A percentile compares a stretch with the other conserved stretches of the same genome.
phyloP scores from a whole-genome alignment of 2,329 filamentous ascomycete species.

The Emmonsiellopsis sp. region DNA sequence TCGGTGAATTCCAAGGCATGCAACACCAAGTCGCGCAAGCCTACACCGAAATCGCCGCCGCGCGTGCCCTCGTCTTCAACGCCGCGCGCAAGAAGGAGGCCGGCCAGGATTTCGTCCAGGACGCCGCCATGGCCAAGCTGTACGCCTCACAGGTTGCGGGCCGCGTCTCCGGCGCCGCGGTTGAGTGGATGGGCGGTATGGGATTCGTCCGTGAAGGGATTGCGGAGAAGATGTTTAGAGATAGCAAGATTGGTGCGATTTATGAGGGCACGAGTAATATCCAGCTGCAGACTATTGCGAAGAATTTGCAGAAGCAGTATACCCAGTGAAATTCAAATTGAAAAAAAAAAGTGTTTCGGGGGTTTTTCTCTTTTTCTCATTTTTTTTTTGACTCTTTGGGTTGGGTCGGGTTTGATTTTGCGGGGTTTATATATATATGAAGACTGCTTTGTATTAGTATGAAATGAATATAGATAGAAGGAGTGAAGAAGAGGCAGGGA shows the following conservation, averaged over 20 bases:
- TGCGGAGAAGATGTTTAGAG: constrained; percentile 94
- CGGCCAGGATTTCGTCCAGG: constrained; percentile 85
- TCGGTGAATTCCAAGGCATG: constrained; percentile 98
- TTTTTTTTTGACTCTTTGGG: neutral
- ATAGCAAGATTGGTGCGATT: constrained; percentile 97
- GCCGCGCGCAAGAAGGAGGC: constrained; percentile 97
- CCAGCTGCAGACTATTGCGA: constrained; percentile 61
- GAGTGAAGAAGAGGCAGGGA: neutral
- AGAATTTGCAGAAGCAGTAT: constrained; percentile 60
- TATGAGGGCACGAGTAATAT: constrained; percentile 75
- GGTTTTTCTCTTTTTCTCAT: neutral
- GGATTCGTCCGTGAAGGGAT: constrained; percentile 93
- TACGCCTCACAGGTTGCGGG: constrained; percentile 89
- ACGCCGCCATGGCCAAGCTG: constrained; percentile 97
- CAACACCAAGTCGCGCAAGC: constrained; percentile 97
- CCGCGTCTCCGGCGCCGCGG: constrained; percentile 70
- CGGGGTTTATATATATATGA: too few species aligned
- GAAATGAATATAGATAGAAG: neutral
- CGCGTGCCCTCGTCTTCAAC: constrained; percentile 88
- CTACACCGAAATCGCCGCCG: constrained; percentile 86
- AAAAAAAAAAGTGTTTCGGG: neutral
- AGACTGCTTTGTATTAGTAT: too few species aligned
- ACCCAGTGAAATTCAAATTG: constrained; percentile 36
- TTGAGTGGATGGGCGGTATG: constrained; percentile 99
- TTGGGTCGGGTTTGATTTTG: too few species aligned